Conservation (phyloP, 805 yeast species). For the Candida palmyrensis region DNA sequence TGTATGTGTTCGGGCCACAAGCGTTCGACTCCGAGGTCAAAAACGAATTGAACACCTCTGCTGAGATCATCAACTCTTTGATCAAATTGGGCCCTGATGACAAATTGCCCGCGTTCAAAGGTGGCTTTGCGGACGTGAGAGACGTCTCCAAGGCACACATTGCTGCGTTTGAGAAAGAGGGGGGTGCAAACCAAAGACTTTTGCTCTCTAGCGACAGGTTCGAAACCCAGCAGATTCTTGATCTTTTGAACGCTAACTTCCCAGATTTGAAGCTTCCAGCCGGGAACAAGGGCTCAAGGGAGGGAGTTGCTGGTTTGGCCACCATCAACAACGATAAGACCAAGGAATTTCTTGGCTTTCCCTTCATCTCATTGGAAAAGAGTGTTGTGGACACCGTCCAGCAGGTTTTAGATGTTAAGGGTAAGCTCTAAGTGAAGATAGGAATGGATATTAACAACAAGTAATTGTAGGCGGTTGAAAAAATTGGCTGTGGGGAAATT, state of each 20-base stretch:
- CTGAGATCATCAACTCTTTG: conserved; percentile 19
- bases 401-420: conserved; percentile 21
- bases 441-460: neutral
- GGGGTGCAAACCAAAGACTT: conserved; percentile 22
- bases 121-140: conserved; percentile 27
- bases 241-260: conserved; percentile 22
- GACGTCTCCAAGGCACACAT: conserved; percentile 30
- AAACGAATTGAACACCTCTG: conserved; percentile 20
- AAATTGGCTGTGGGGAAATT: neutral
- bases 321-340: conserved; percentile 29
- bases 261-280: conserved; percentile 21
- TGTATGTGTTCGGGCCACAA: conserved; percentile 22
- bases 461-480: neutral
- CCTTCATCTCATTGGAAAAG: conserved; percentile 33
- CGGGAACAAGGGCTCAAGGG: conserved; percentile 30
- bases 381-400: conserved; percentile 38
- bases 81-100: conserved; percentile 14
- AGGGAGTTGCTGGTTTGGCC: conserved; percentile 22
- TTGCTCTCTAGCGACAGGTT: conserved; percentile 29
- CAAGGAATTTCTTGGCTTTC: conserved; percentile 29
- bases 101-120: conserved; percentile 17
- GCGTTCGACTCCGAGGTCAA: conserved; percentile 8
- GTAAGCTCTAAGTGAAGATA: neutral
- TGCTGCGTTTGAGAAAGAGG: conserved; percentile 22
- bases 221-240: conserved; percentile 27